Evolutionary conservation across 768 basidiomycete species (phyloP), one percentile per base, ranked within the genome.

Genomic region (Suillus weaverae): DNA sequence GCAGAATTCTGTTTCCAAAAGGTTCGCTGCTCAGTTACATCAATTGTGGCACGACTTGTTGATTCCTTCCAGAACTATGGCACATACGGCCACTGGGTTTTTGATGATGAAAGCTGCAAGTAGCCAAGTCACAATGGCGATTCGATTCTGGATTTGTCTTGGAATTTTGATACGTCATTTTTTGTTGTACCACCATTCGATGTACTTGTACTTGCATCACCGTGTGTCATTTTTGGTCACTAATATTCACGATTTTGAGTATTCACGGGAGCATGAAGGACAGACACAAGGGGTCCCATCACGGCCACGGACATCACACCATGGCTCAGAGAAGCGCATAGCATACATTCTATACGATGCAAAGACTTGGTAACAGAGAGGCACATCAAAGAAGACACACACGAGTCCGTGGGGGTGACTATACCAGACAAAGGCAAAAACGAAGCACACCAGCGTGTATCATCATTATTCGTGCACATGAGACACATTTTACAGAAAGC

Each of bases 31-130:
- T 41, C 36, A 41, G 53, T 46, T 3, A 3, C 33, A 33, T 33
- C 3, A 8, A 43, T 22, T n/a, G 9, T 32, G 26, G 20, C 16
- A 59, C 30, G 10, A 43, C 44, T 67, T 20, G 56, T 41, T 22
- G 39, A 18, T 22, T 11, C 14, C 35, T 46, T 56, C 26, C 22
- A 76, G 76, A 8, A 61, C 0, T 38, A 46, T 38, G 71, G 73
- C 8, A 44, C 67, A 39, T 68, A 70, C 53, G 74, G 70, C 7
- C 51, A 67, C 44, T 71, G 76, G 74, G 61, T 73, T 48, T 63
- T 73, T 16, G 65, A 74, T 33, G 72, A 73, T 30, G 1, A 6
- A 11, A 43, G 16, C 13, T 74, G 74, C 70, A 30, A 39, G 2
- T 57, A 39, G 38, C 3, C 36, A 10, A 16, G n/a, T 33, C 32